These are phyloP conservation scores for Gossypium longicalyx DNA, from an alignment of 345 rosid genomes.

Conservation along the genomic window DNA sequence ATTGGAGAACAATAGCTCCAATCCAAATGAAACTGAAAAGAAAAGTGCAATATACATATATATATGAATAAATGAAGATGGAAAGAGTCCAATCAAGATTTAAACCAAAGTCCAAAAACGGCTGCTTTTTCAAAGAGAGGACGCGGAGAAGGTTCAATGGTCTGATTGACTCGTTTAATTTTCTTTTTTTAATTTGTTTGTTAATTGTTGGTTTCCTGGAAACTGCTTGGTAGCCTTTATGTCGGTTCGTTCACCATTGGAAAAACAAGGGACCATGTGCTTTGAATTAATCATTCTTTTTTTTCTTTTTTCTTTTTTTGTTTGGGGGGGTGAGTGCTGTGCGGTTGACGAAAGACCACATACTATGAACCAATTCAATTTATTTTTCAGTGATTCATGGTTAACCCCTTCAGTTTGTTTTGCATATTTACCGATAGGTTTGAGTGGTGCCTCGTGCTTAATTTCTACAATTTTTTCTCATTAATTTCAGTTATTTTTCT, in stretches of 20 bases:
- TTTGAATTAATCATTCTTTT: background rate
- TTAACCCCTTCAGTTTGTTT: background rate
- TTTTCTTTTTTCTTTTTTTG: background rate
- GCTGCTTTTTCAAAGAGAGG: background rate
- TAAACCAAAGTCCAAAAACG: background rate
- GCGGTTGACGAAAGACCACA: background rate
- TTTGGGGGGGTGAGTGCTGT: background rate
- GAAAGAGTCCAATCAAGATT: background rate
- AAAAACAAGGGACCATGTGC: constrained; percentile 15
- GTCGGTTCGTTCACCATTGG: background rate
- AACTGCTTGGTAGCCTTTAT: background rate
- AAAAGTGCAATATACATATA: background rate
- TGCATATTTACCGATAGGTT: background rate
- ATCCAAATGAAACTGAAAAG: background rate
- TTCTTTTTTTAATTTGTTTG: background rate
- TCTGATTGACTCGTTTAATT: background rate
- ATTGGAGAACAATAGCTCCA: background rate
- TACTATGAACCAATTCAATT: background rate
- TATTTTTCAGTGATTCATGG: background rate
- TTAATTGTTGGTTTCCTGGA: background rate
- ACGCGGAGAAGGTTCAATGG: constrained; percentile 11
- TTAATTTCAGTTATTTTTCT: no score
- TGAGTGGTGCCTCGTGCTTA: background rate
- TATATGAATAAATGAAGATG: background rate
- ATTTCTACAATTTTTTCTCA: no score